phyloP scores from a whole-genome alignment of 2,329 filamentous ascomycete genomes.

The Neofusicoccum kwambonambiense region DNA sequence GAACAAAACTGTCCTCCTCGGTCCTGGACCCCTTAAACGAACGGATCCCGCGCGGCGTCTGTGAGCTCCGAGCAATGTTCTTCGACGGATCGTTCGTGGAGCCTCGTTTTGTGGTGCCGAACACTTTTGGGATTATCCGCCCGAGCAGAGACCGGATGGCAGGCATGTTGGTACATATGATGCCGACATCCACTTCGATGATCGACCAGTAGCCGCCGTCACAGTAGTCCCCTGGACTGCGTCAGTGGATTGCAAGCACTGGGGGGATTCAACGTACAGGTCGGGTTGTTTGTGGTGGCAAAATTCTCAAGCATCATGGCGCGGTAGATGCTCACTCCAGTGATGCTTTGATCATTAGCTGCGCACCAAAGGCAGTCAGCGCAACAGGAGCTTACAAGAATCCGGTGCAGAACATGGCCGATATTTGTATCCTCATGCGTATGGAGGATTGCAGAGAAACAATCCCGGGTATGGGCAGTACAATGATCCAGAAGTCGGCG shows the following conservation, averaged over 20 bases:
- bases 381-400: not conserved
- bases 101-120: not conserved
- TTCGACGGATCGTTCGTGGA: not conserved
- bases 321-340: slow-evolving; percentile 1
- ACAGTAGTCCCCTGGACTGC: not conserved
- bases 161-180: not conserved
- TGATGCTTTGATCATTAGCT: not conserved
- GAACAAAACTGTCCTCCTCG: not conserved
- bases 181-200: not conserved
- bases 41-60: not conserved
- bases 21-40: not conserved
- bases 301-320: not conserved
- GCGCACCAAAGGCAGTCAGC: rapidly evolving
- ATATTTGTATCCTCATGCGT: not conserved
- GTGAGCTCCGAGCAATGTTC: not conserved
- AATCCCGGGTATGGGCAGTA: not conserved
- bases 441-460: not conserved
- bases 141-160: not conserved
- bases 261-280: not conserved
- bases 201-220: slow-evolving; percentile 3
- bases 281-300: not conserved
- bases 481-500: slow-evolving; percentile 7
- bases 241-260: not conserved
- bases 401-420: slow-evolving; percentile 1
- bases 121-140: not conserved